Base-by-base conservation (phyloP, 352 stramenopile species). In the Phytophthora sansomeana region DNA sequence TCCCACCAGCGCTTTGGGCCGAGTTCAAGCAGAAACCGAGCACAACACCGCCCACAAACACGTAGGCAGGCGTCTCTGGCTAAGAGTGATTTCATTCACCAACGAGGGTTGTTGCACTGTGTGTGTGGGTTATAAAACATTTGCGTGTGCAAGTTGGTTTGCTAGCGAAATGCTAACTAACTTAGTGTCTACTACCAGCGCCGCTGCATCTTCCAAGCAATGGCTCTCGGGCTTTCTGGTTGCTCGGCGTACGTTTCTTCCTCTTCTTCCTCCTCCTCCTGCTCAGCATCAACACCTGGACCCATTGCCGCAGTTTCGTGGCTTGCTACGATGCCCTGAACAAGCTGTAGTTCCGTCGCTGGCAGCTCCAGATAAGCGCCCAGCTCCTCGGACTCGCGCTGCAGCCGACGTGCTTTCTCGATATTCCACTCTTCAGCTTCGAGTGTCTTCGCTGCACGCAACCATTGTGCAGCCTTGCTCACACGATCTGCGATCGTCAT, bases 361-460 rank as follows among this genome's bases (percentile, higher is more conserved):
- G 87, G 85, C 2, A 95, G 63, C 43, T 91, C 70, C 7, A 95
- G 48, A 26, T 90, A 95, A 43, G 82, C 75, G 24, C 74, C 67
- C 11, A 95, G 71, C 16, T 93, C 87, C 6, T 74, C 56, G 28
- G 78, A 77, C 35, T 89, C 73, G 26, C 49, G 73, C n/a, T 70
- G 59, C 32, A 92, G 48, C 6, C 75, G 74, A 4, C 61, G 61
- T 36, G 75, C 80, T 50, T 80, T 78, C 38, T 85, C 80, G 5
- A 87, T 48, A 68, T 92, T 88, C 78, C 81, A 90, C 56, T 89
- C 73, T 41, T 95, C 83, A 0, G 78, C 74, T 49, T 92, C 81
- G 6, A 95, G 59, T 28, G 63, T 63, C 63, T 93, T 92, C 4
- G 83, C 72, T 6, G 88, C 73, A 52, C 81, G 78, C 29, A 95